A percentile compares a stretch with the other conserved stretches of the same genome.
phyloP scores from a whole-genome alignment of 164 flowering plant genomes.

The Hamamelis virginiana region DNA sequence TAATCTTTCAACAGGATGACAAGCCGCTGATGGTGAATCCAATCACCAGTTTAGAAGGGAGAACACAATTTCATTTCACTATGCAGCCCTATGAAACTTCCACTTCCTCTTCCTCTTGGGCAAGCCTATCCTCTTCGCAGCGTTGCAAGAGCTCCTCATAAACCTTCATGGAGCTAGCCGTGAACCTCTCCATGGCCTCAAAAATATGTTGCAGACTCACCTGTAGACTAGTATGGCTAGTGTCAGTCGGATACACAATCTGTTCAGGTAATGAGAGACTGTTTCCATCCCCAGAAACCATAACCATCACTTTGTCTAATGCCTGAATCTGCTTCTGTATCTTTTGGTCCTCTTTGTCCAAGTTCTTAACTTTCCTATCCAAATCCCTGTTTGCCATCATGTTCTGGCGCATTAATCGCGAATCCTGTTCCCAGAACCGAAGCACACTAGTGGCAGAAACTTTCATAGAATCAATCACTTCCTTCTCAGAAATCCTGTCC shows the following conservation, averaged over 20 bases:
- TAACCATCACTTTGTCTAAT: slow-evolving; percentile 64
- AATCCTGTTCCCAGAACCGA: slow-evolving; percentile 63
- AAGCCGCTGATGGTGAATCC: not conserved
- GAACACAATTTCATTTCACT: not conserved
- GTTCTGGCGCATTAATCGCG: slow-evolving; percentile 40
- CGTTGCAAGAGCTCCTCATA: slow-evolving; percentile 73
- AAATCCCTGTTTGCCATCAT: slow-evolving; percentile 44
- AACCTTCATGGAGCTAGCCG: slow-evolving; percentile 51
- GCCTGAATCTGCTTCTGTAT: slow-evolving; percentile 75
- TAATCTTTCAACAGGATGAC: not conserved
- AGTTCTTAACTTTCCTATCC: slow-evolving; percentile 49
- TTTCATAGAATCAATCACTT: slow-evolving; percentile 59
- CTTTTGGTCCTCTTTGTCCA: slow-evolving; percentile 81
- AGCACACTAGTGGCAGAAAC: slow-evolving; percentile 38
- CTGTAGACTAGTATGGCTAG: slow-evolving; percentile 51
- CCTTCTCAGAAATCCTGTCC: slow-evolving; percentile 61
- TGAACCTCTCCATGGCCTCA: slow-evolving; percentile 79
- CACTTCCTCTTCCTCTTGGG: slow-evolving; percentile 32
- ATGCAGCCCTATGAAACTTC: slow-evolving; percentile 29
- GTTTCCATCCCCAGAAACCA: slow-evolving; percentile 44
- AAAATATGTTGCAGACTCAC: slow-evolving; percentile 61
- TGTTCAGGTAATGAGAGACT: slow-evolving; percentile 36
- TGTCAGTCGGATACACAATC: slow-evolving; percentile 50
- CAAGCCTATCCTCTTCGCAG: slow-evolving; percentile 51
- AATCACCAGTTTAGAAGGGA: not conserved